phyloP scores from a whole-genome alignment of 352 stramenopile species.

The Phytopythium helicoides region DNA sequence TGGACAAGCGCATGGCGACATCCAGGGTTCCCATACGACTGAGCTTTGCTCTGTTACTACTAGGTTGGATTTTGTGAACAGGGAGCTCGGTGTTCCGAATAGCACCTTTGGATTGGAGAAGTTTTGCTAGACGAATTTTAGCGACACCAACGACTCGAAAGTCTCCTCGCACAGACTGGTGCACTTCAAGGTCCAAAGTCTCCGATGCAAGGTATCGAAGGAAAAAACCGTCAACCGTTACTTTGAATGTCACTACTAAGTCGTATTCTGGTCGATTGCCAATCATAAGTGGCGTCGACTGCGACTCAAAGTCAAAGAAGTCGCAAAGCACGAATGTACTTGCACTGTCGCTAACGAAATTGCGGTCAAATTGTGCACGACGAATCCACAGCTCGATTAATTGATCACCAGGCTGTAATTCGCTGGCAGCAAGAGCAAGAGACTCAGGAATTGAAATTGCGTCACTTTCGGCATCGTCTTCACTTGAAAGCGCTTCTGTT shows the following conservation, averaged over 20 bases:
- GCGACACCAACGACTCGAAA: constrained; percentile 84
- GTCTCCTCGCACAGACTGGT: constrained; percentile 84
- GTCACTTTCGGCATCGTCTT: constrained; percentile 35
- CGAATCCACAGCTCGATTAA: constrained; percentile 90
- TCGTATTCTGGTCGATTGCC: constrained; percentile 87
- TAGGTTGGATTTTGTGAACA: constrained; percentile 33
- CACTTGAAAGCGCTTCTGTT: constrained; percentile 29
- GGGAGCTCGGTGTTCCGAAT: constrained; percentile 61
- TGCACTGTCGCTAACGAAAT: constrained; percentile 54
- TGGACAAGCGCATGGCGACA: constrained; percentile 82
- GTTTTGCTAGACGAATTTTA: constrained; percentile 55
- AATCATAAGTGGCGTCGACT: constrained; percentile 86
- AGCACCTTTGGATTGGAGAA: constrained; percentile 75
- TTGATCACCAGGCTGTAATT: constrained; percentile 84
- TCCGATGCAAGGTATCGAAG: constrained; percentile 90
- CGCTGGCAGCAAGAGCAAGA: constrained; percentile 52
- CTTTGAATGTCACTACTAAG: constrained; percentile 90
- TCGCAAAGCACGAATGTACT: constrained; percentile 92
- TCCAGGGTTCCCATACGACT: constrained; percentile 68
- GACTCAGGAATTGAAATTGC: constrained; percentile 65
- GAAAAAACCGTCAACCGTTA: constrained; percentile 93
- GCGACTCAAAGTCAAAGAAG: constrained; percentile 95
- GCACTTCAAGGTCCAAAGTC: constrained; percentile 83
- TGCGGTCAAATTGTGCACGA: constrained; percentile 66
- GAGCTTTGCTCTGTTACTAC: constrained; percentile 16